Conservation (phyloP, 441 rosid species). For the Hypseocharis bilobata region DNA sequence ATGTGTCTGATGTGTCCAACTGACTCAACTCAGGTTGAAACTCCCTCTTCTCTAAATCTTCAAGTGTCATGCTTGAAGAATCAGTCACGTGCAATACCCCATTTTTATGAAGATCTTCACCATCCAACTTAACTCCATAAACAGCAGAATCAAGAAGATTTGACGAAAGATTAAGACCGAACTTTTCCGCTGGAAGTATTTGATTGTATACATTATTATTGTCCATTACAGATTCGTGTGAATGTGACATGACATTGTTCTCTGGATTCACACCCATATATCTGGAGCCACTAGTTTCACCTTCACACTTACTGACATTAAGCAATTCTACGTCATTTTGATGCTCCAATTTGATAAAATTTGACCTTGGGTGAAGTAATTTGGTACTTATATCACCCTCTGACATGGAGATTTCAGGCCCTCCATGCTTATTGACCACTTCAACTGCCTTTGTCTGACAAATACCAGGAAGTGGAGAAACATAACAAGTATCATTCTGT, state of each 20-base stretch:
- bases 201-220: constrained; percentile 28
- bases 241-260: constrained; percentile 24
- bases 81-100: constrained; percentile 30
- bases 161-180: constrained; percentile 27
- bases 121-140: constrained; percentile 27
- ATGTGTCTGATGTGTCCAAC: constrained; percentile 27
- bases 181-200: constrained; percentile 41
- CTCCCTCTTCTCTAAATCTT: constrained; percentile 31
- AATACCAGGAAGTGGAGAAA: constrained; percentile 28
- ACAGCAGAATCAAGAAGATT: constrained; percentile 33
- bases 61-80: constrained; percentile 30
- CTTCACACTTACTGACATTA: constrained; percentile 25
- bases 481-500: constrained; percentile 25
- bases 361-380: constrained; percentile 29
- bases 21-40: constrained; percentile 33
- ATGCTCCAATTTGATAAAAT: constrained; percentile 36
- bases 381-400: constrained; percentile 33
- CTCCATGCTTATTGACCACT: constrained; percentile 32
- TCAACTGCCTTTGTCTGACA: constrained; percentile 30
- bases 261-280: constrained; percentile 27
- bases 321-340: constrained; percentile 34
- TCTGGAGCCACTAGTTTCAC: constrained; percentile 39
- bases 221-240: constrained; percentile 28
- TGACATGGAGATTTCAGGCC: constrained; percentile 29
- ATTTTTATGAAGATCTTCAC: constrained; percentile 29